phyloP scores from a whole-genome alignment of 2,329 filamentous ascomycete species.

The Thyridium curvatum region DNA sequence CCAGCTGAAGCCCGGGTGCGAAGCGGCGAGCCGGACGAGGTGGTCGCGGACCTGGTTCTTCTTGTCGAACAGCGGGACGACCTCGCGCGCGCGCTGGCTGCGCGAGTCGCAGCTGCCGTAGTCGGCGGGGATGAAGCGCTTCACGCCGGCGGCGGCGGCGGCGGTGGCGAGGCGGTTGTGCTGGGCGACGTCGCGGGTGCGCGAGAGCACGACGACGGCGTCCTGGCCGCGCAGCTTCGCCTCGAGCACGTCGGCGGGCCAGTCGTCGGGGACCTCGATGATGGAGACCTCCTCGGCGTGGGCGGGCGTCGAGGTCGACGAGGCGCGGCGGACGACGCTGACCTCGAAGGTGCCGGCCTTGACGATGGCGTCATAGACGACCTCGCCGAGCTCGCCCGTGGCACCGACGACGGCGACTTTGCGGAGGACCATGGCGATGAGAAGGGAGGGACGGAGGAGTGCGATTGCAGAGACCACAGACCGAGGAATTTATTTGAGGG shows the following conservation, averaged over 20 bases:
- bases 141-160: conserved; percentile 25
- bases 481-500: too few species aligned
- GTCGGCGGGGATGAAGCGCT: conserved; percentile 31
- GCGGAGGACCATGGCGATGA: conserved; percentile 20
- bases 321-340: conserved; percentile 23
- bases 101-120: conserved; percentile 32
- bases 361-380: conserved; percentile 23
- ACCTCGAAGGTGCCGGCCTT: conserved; percentile 20
- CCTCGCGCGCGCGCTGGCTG: conserved; percentile 21
- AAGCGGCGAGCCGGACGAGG: conserved; percentile 18
- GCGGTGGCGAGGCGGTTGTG: conserved; percentile 30
- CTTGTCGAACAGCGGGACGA: conserved; percentile 26
- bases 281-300: conserved; percentile 6
- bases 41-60: conserved; percentile 25
- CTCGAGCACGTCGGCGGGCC: conserved; percentile 21
- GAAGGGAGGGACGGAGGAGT: too few species aligned
- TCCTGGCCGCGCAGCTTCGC: conserved; percentile 24
- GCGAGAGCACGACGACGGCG: conserved; percentile 28
- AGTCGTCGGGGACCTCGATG: conserved; percentile 20
- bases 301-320: conserved; percentile 16
- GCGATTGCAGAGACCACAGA: too few species aligned
- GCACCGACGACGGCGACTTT: conserved; percentile 30
- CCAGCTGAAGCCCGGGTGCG: conserved; percentile 20
- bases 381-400: conserved; percentile 26
- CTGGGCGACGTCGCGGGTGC: conserved; percentile 16